Base-by-base conservation (phyloP, 768 basidiomycete species). In the Coprinopsis sp. region DNA sequence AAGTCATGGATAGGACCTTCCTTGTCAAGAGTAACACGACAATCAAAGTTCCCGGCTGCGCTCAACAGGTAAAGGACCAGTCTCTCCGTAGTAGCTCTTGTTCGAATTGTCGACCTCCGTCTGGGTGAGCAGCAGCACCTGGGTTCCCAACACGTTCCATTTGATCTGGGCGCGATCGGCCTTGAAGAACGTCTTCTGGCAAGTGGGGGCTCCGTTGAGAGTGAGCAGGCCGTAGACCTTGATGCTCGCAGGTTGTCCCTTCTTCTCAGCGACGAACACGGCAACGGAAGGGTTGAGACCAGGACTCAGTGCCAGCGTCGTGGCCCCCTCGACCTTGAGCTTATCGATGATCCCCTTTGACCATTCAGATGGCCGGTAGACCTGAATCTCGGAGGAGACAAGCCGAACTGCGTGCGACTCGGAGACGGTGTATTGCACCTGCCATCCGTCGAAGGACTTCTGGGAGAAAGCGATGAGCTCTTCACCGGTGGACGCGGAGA, bases 1-100 rank as follows among this genome's bases (percentile, higher is more conserved):
- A 95, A 96, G 62, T 98, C 96, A 58, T 96, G 93, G 52, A 99
- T 91, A 1, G 93, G 93, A 1, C 96, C 96, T 51, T 98, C 95
- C 71, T 96, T 97, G 68, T 96, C 93, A 56, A 90, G 69, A 1
- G 76, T 70, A 22, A 98, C 87, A 23, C 91, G 76, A 60, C 90
- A 91, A 61, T 97, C 94, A 56, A 93, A 97, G 55, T 91, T 89
- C 13, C 95, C 94, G 7, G 91, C 86, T 14, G 92, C 82, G 53
- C 85, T 92, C 51, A 98, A 79, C 12, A 97, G 76, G 67, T 95
- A 97, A 58, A 99, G 71, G n/a, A 43, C 91, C 90, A 2, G 94
- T 96, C 72, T 98, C 95, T 44, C 96, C 96, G 55, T 98, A 99
- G 65, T 99, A 99, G 58, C 86, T 93, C 78, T 90, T 96, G 65